Base-by-base conservation (phyloP, 106 monocot species). In the Chionographis japonica region DNA sequence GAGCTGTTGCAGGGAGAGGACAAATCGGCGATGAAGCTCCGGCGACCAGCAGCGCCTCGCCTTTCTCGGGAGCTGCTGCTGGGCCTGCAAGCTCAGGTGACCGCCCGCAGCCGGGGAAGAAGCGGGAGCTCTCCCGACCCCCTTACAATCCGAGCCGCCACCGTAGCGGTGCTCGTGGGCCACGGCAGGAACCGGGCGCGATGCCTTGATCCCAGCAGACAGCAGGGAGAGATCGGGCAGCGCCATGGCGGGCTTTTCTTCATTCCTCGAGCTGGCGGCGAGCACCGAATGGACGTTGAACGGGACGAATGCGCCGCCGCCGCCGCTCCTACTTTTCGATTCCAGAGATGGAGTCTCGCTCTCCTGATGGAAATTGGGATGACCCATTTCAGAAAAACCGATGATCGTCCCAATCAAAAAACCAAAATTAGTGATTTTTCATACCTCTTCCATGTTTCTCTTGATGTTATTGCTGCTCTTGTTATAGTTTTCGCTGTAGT, bases 41-140 rank as follows among this genome's bases (percentile, higher is more conserved):
- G 85, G 87, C 38, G 94, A 94, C 94, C 94, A 94, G 85, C 94
- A 94, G 8, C 94, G 66, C 74, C 94, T 68, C n/a, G 83, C 76
- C 80, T 94, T 94, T 65, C 90, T 83, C 14, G 77, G 59, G 51
- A 13, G 67, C 50, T 66, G 70, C 54, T 59, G 72, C 18, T 59
- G 68, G 14, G 62, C 67, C 70, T 65, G 75, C 40, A 78, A 37
- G 66, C 63, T 58, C 37, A 54, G 17, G 3, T 62, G 61, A 35
- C 49, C 3, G 16, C 14, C 16, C 0, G 61, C 36, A 20, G 71
- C 6, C 4, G 84, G 43, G n/a, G 52, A 37, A 10, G 46, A 49
- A 5, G 35, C 9, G 17, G 62, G 50, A 2, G 49, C 18, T 14
- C 20, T n/a, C 18, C 42, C 50, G 18, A 38, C 18, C 17, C 36